Evolutionary conservation across 805 yeast genomes (phyloP).

Genomic region (Metschnikowia bowlesiae): DNA sequence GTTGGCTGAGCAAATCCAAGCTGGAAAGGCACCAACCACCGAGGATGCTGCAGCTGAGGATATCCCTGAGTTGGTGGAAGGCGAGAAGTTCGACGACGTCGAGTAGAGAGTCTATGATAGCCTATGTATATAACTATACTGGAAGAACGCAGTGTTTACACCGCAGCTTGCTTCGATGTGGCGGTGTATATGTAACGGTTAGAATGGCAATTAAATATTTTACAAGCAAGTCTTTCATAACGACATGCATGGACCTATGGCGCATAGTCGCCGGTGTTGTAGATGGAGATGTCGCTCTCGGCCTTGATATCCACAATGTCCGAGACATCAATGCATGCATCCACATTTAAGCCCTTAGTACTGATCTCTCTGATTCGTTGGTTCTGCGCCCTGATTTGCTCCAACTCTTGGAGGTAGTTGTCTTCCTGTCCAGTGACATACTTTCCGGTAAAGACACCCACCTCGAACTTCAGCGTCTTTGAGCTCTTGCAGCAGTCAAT

Average conservation of each 20-base stretch:
- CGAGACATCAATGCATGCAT: slow-evolving; percentile 37
- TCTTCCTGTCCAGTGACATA: slow-evolving; percentile 94
- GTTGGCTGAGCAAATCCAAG: slow-evolving; percentile 85
- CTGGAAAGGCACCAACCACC: slow-evolving; percentile 47
- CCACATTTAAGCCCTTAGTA: slow-evolving; percentile 39
- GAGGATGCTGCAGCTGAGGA: slow-evolving; percentile 47
- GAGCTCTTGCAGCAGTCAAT: slow-evolving; percentile 67
- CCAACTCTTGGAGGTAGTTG: slow-evolving; percentile 75
- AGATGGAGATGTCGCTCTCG: slow-evolving; percentile 58
- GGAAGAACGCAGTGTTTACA: slow-evolving; percentile 11
- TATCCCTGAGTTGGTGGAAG: slow-evolving; percentile 79
- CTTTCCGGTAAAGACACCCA: slow-evolving; percentile 93
- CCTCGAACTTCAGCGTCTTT: slow-evolving; percentile 67
- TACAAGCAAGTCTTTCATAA: slow-evolving; percentile 1
- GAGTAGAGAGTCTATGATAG: slow-evolving; percentile 26
- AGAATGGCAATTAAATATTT: slow-evolving; percentile 1
- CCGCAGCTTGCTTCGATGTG: neutral
- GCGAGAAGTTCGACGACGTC: slow-evolving; percentile 75
- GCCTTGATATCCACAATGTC: slow-evolving; percentile 70
- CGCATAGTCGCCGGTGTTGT: slow-evolving; percentile 52
- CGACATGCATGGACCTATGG: slow-evolving; percentile 1
- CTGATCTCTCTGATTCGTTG: slow-evolving; percentile 44
- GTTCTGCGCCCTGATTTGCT: slow-evolving; percentile 75
- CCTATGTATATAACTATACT: slow-evolving; percentile 10
- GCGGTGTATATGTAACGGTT: neutral